phyloP scores from a whole-genome alignment of 2,329 filamentous ascomycete species.

The Colletotrichum paranaense region DNA sequence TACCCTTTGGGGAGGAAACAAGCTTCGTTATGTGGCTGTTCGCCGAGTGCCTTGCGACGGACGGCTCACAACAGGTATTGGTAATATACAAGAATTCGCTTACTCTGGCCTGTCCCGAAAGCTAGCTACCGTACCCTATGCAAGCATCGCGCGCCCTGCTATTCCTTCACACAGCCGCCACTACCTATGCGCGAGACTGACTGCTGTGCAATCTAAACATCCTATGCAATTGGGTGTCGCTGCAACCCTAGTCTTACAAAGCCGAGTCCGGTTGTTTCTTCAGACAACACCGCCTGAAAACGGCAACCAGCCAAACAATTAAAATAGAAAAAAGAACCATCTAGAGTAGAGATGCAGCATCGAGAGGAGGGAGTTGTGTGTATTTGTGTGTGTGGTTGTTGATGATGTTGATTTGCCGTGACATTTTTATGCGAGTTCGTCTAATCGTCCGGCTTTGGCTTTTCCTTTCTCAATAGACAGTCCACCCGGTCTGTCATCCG shows the following conservation, averaged over 20 bases:
- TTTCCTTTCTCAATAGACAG: constrained; percentile 2
- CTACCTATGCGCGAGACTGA: background rate
- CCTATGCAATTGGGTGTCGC: constrained; percentile 7
- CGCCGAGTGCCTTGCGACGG: background rate
- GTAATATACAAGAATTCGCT: constrained; percentile 31
- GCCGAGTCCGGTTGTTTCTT: constrained; percentile 13
- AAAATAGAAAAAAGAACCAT: constrained; percentile 5
- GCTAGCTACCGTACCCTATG: constrained; percentile 17
- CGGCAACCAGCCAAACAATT: background rate
- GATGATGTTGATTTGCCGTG: background rate
- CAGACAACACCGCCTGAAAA: background rate
- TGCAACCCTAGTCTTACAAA: constrained; percentile 35
- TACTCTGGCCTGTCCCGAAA: constrained; percentile 7
- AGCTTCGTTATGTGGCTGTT: constrained; percentile 16
- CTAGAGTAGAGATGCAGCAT: constrained; percentile 35
- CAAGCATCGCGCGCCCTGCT: constrained; percentile 1
- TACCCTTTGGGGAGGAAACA: background rate
- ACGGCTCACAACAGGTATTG: background rate
- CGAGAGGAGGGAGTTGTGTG: background rate
- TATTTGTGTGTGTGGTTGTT: background rate
- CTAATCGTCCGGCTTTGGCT: constrained; percentile 17
- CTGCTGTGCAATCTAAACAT: constrained; percentile 14
- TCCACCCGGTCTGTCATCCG: background rate
- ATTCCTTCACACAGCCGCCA: background rate
- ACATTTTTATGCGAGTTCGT: constrained; percentile 28